phyloP scores from a whole-genome alignment of 805 yeast genomes.

The Millerozyma acaciae region DNA sequence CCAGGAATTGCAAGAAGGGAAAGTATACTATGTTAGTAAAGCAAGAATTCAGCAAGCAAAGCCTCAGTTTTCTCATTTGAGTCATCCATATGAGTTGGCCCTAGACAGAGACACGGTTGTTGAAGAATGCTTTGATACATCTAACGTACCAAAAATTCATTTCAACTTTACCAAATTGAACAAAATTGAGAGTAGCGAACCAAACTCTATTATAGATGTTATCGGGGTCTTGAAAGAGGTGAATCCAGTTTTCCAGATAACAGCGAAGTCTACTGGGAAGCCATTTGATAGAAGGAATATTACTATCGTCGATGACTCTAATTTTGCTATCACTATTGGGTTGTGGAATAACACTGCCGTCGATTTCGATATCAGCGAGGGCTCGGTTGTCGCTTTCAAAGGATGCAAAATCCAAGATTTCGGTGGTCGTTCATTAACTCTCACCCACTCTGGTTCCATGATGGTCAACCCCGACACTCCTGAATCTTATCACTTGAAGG shows the following conservation, averaged over 20 bases:
- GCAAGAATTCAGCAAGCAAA: constrained; percentile 80
- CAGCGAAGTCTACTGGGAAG: constrained; percentile 83
- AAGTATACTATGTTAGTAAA: constrained; percentile 78
- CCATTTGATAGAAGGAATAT: constrained; percentile 92
- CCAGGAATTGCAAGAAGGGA: constrained; percentile 79
- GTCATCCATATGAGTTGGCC: constrained; percentile 83
- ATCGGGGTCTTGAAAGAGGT: constrained; percentile 82
- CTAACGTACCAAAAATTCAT: constrained; percentile 72
- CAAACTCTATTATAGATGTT: constrained; percentile 75
- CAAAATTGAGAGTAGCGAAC: constrained; percentile 62
- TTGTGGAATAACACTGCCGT: constrained; percentile 88
- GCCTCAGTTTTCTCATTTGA: constrained; percentile 77
- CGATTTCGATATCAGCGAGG: constrained; percentile 68
- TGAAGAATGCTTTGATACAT: constrained; percentile 58
- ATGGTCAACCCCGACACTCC: constrained; percentile 81
- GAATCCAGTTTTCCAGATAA: constrained; percentile 69
- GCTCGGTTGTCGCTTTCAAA: constrained; percentile 86
- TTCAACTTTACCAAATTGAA: constrained; percentile 72
- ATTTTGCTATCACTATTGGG: constrained; percentile 71
- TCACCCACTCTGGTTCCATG: constrained; percentile 74
- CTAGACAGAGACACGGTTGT: constrained; percentile 77
- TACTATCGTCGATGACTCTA: constrained; percentile 78
- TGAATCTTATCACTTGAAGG: constrained; percentile 83
- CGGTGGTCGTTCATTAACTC: constrained; percentile 77
- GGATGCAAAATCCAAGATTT: constrained; percentile 88